These are phyloP conservation scores for Linaria vulgaris DNA, from an alignment of 257 asterid species.

Conservation along the genomic window DNA sequence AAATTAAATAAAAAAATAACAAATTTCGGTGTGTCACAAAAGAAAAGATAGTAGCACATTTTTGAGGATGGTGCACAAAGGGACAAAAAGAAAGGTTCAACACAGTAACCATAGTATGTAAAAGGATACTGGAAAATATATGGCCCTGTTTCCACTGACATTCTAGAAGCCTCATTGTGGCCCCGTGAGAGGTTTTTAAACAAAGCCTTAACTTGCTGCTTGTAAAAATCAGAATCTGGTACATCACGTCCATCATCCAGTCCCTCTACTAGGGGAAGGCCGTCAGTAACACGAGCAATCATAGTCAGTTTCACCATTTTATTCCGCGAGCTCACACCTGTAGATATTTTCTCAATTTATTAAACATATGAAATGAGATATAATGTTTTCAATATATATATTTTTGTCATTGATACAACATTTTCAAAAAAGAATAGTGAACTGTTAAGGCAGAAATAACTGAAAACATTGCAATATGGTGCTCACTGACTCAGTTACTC, in stretches of 20 bases:
- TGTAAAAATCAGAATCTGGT: constrained; percentile 76
- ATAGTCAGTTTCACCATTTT: constrained; percentile 90
- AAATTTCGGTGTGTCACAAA: not conserved
- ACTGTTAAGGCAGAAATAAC: constrained; percentile 5
- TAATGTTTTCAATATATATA: not conserved
- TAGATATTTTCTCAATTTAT: not conserved
- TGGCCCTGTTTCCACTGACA: constrained; percentile 93
- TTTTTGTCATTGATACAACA: not conserved
- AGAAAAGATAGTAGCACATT: not conserved
- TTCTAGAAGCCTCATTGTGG: constrained; percentile 83
- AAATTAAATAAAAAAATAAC: no score
- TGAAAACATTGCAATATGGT: constrained; percentile 7
- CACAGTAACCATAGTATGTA: constrained; percentile 39
- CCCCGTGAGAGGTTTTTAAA: constrained; percentile 87
- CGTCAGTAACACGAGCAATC: constrained; percentile 98
- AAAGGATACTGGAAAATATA: constrained; percentile 91
- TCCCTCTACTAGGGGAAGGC: constrained; percentile 90
- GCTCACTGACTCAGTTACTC: no score
- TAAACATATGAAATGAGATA: constrained; percentile 8
- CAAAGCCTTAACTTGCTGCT: constrained; percentile 84
- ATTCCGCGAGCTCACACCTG: constrained; percentile 40
- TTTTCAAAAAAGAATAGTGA: constrained; percentile 14
- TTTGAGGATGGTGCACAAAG: not conserved
- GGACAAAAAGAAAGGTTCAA: not conserved
- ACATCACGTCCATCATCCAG: constrained; percentile 92